Evolutionary conservation across 768 basidiomycete species (phyloP).

Genomic region (Russula ochroleuca): DNA sequence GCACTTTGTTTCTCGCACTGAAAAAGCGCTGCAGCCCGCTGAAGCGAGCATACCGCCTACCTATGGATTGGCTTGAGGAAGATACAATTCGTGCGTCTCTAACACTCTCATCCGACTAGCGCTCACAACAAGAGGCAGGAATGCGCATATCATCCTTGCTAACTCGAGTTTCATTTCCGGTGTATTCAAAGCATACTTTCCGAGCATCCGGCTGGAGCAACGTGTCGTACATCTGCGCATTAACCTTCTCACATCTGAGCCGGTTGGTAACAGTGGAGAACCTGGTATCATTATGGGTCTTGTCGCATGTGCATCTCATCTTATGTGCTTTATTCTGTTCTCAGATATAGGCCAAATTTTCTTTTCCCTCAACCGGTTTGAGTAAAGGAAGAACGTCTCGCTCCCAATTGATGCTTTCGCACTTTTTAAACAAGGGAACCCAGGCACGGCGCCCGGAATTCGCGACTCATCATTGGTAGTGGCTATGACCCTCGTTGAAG

Average conservation of each 20-base stretch:
- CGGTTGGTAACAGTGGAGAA: constrained; percentile 39
- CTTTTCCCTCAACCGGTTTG: constrained; percentile 89
- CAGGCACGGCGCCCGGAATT: constrained; percentile 29
- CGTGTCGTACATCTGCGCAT: constrained; percentile 93
- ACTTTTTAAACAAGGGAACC: constrained; percentile 38
- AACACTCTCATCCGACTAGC: neutral
- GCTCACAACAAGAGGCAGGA: constrained; percentile 34
- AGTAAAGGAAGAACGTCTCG: constrained; percentile 86
- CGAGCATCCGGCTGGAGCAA: constrained; percentile 56
- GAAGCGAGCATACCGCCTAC: constrained; percentile 76
- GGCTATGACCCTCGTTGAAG: constrained; percentile 89
- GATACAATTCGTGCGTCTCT: constrained; percentile 69
- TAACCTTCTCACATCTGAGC: constrained; percentile 68
- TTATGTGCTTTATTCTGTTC: constrained; percentile 6
- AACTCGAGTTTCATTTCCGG: constrained; percentile 90
- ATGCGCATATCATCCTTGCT: constrained; percentile 85
- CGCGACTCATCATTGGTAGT: constrained; percentile 82
- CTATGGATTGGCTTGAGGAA: constrained; percentile 90
- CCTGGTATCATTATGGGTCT: constrained; percentile 49
- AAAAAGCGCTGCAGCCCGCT: constrained; percentile 46
- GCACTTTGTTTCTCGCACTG: constrained; percentile 60
- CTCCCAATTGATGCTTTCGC: constrained; percentile 82
- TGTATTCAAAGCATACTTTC: constrained; percentile 73
- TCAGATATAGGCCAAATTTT: constrained; percentile 63
- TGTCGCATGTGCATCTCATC: constrained; percentile 46